Evolutionary conservation across 345 rosid genomes (phyloP), one percentile per base, ranked within the genome.

Genomic region (Eutrema japonicum): DNA sequence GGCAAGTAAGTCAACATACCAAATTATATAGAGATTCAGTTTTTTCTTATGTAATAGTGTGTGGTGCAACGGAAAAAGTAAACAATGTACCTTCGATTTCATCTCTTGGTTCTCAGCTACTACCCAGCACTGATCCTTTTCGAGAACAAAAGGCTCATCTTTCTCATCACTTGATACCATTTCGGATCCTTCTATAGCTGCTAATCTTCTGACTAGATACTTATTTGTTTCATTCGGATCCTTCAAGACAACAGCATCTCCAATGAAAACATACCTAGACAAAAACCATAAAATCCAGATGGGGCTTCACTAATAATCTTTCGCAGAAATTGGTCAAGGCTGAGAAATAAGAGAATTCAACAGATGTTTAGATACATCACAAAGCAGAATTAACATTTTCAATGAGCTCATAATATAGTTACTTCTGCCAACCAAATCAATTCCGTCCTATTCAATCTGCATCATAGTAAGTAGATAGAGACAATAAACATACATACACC

Each of bases 201-300:
- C 95, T 68, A 96, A 77, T 83, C 97, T 86, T 82, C 98, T 90
- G 61, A 96, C 91, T 18, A 92, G 58, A 78, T 76, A 75, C 72
- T 82, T 83, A 8, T 85, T 82, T 7, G 82, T 73, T 26, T 79
- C 81, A 72, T 71, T 85, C 51, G 98, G 98, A 74, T 96, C 97
- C 85, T 90, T 96, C 79, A 92, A 51, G 61, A 96, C 90, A 72
- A 96, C 93, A 33, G 89, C 90, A 79, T 96, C 99, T 68, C 99
- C 99, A 76, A 89, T 74, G 82, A 78, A 85, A 70, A 96, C 88
- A 67, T 60, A 84, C 69, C 99, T 92, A 68, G 6, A 69, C 14
- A 68, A 41, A 85, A 30, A 83, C 6, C 43, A 64, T 4, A 13
- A 26, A 32, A 51, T 14, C 47, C 49, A 67, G 27, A 71, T 45